These are phyloP conservation scores for Colletotrichum graminicola DNA, from an alignment of 2,329 filamentous ascomycete species.

Conservation along the genomic window DNA sequence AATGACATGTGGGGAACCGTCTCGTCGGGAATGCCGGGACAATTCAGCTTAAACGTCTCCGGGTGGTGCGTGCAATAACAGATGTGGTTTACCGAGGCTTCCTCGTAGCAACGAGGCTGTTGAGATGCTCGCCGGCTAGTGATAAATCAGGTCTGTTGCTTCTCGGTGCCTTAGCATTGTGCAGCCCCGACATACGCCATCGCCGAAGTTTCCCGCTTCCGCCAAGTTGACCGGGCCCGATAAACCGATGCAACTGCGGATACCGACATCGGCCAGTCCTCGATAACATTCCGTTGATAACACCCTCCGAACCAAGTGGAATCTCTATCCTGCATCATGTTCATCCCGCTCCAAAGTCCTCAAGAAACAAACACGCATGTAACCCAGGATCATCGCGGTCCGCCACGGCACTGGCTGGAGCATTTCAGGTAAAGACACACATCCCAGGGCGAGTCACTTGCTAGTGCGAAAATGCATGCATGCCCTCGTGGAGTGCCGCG, in stretches of 20 bases:
- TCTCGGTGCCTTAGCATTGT: background rate
- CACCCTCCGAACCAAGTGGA: background rate
- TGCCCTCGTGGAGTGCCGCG: slow-evolving; percentile 22
- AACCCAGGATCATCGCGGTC: background rate
- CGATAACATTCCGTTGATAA: background rate
- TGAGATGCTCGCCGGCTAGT: too few species aligned
- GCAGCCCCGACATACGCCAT: background rate
- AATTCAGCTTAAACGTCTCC: background rate
- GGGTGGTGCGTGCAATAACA: background rate
- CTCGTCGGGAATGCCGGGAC: background rate
- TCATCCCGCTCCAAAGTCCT: background rate
- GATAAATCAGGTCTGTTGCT: background rate
- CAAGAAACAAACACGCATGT: background rate
- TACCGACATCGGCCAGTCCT: slow-evolving; percentile 14
- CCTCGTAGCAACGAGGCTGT: too few species aligned
- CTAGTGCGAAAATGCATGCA: slow-evolving; percentile 8
- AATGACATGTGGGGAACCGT: background rate
- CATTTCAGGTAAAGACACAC: slow-evolving; percentile 3
- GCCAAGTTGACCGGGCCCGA: background rate
- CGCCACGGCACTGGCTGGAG: background rate
- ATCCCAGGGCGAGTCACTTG: slow-evolving; percentile 7
- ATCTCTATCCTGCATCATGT: background rate
- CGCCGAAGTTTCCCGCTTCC: background rate
- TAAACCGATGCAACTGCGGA: slow-evolving; percentile 5
- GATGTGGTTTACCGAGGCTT: too few species aligned